Evolutionary conservation across 805 yeast genomes (phyloP).

Genomic region (Debaryomyces castellii): DNA sequence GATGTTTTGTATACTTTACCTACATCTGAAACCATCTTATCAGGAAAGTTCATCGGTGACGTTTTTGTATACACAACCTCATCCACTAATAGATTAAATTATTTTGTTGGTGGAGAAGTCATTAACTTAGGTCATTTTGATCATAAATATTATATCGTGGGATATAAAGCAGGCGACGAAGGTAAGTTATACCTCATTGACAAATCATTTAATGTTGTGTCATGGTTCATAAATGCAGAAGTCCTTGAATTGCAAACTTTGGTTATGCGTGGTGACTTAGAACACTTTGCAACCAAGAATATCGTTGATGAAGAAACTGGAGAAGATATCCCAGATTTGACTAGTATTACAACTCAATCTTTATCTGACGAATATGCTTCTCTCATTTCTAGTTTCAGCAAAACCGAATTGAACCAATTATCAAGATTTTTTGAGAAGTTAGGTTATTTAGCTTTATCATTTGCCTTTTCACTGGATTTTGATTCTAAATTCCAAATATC

Average conservation of each 20-base stretch:
- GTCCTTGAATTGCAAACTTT: slow-evolving; percentile 95
- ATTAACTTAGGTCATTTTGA: slow-evolving; percentile 93
- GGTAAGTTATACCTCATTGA: slow-evolving; percentile 88
- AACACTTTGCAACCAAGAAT: slow-evolving; percentile 45
- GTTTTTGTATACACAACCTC: slow-evolving; percentile 89
- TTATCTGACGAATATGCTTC: slow-evolving; percentile 49
- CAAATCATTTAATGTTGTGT: slow-evolving; percentile 78
- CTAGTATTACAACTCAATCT: slow-evolving; percentile 51
- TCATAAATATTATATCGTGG: slow-evolving; percentile 79
- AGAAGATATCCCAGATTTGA: slow-evolving; percentile 37
- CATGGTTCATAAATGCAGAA: slow-evolving; percentile 78
- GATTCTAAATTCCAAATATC: slow-evolving; percentile 94
- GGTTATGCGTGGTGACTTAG: slow-evolving; percentile 91
- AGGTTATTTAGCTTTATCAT: slow-evolving; percentile 82
- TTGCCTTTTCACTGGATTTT: slow-evolving; percentile 75
- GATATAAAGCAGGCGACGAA: slow-evolving; percentile 82
- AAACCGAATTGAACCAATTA: slow-evolving; percentile 69
- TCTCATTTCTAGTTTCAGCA: slow-evolving; percentile 58
- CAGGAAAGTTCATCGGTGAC: slow-evolving; percentile 97
- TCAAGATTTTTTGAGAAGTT: slow-evolving; percentile 93
- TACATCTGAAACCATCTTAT: slow-evolving; percentile 66
- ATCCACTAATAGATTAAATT: slow-evolving; percentile 79
- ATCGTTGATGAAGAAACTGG: slow-evolving; percentile 37
- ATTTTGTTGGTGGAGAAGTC: slow-evolving; percentile 90
- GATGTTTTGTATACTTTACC: slow-evolving; percentile 79